Conservation (phyloP, 2,329 filamentous ascomycete species). For the Didymella arachidicola region DNA sequence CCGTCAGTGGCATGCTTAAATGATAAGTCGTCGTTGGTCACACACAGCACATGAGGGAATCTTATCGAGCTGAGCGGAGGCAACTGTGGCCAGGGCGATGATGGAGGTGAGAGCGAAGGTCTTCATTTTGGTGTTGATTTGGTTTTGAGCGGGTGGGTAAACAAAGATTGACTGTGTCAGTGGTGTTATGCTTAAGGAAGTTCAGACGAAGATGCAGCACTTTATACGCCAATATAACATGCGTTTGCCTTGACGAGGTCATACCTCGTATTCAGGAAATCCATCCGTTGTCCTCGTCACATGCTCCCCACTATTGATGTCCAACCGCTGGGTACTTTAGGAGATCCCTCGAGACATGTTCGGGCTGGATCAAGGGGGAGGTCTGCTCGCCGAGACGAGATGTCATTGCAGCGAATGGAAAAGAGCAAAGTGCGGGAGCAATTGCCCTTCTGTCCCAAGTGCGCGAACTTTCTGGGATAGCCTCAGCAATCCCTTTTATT, state of each 20-base stretch:
- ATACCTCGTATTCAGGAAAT: slow-evolving; percentile 24
- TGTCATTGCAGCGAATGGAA: slow-evolving; percentile 30
- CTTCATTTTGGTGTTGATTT: slow-evolving; percentile 47
- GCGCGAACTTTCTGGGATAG: slow-evolving; percentile 6
- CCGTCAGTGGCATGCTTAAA: slow-evolving; percentile 26
- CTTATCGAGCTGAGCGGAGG: slow-evolving; percentile 55
- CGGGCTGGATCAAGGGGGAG: slow-evolving; percentile 21
- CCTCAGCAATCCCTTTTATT: slow-evolving; percentile 25
- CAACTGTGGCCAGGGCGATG: slow-evolving; percentile 55
- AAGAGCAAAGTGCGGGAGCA: slow-evolving; percentile 22
- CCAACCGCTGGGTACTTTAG: slow-evolving; percentile 20
- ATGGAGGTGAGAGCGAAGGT: slow-evolving; percentile 48
- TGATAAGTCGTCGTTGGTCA: not conserved
- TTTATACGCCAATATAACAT: slow-evolving; percentile 30
- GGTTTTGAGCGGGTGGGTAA: not conserved
- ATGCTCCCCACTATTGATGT: slow-evolving; percentile 20
- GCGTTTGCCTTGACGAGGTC: slow-evolving; percentile 24
- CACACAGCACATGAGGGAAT: slow-evolving; percentile 59
- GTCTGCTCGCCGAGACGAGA: slow-evolving; percentile 18
- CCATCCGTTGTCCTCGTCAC: slow-evolving; percentile 32
- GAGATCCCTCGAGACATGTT: slow-evolving; percentile 20
- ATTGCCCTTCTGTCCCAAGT: slow-evolving; percentile 30
- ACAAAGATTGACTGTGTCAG: slow-evolving; percentile 1
- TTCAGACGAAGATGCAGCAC: slow-evolving; percentile 9
- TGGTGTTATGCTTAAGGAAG: slow-evolving; percentile 1